phyloP scores from a whole-genome alignment of 441 rosid genomes.

The Bruguiera hainesii region DNA sequence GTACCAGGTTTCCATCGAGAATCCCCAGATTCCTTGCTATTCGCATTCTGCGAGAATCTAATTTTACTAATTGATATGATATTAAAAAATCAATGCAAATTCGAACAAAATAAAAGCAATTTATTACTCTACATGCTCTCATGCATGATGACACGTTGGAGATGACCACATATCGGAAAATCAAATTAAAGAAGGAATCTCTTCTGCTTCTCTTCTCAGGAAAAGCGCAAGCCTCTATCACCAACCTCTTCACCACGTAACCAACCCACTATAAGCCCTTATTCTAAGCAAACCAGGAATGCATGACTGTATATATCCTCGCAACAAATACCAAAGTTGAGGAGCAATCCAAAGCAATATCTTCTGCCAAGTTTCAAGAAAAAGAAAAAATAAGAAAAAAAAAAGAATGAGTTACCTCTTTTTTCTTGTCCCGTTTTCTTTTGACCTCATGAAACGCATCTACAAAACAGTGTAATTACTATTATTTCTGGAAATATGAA shows the following conservation, averaged over 20 bases:
- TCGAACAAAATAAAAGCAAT: not conserved
- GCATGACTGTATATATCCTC: not conserved
- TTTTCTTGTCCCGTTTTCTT: conserved; percentile 72
- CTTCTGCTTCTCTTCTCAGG: not conserved
- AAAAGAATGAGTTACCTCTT: conserved; percentile 48
- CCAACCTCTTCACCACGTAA: not conserved
- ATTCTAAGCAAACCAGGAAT: not conserved
- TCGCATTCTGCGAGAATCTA: conserved; percentile 43
- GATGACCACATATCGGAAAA: not conserved
- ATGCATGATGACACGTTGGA: not conserved
- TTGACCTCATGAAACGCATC: conserved; percentile 88
- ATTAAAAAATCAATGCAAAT: not conserved
- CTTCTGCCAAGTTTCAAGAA: too few relatives aligned
- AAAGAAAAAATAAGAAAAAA: too few relatives aligned
- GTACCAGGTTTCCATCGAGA: conserved; percentile 64
- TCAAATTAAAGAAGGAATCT: not conserved
- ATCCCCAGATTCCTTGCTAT: conserved; percentile 64
- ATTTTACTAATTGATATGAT: not conserved
- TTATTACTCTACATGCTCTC: not conserved
- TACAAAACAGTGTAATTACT: conserved; percentile 32
- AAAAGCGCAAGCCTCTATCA: not conserved
- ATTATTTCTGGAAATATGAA: not conserved
- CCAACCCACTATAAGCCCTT: not conserved
- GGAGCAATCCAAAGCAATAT: too few relatives aligned
- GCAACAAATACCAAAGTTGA: not conserved